Evolutionary conservation across 2,329 filamentous ascomycete genomes (phyloP).

Genomic region (Pseudogymnoascus sp.): DNA sequence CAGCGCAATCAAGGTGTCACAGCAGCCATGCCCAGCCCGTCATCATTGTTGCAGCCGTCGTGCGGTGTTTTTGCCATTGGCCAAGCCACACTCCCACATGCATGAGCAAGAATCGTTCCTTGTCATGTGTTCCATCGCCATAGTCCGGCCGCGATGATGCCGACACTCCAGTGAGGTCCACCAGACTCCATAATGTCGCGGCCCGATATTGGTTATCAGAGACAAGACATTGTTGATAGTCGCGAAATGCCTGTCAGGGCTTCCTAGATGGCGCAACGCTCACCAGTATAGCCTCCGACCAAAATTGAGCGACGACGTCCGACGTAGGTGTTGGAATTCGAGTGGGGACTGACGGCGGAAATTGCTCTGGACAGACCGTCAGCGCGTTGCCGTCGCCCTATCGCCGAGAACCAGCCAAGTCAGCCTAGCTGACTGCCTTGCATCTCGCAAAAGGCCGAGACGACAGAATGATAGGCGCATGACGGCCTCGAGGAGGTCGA

Average conservation of each 20-base stretch:
- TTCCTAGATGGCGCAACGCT: neutral
- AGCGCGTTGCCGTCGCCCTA: neutral
- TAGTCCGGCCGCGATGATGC: neutral
- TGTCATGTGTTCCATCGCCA: neutral
- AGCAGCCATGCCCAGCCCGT: neutral
- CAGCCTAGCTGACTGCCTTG: no score
- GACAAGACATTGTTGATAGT: neutral
- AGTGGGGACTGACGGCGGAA: neutral
- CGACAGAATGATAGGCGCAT: neutral
- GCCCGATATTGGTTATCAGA: neutral
- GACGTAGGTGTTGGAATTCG: neutral
- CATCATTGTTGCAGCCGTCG: neutral
- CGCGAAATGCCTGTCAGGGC: neutral
- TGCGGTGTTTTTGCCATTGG: neutral
- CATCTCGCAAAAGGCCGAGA: no score
- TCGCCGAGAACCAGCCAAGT: neutral
- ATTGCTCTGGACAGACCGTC: neutral
- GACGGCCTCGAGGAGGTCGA: neutral
- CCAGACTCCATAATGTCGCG: neutral
- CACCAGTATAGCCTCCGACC: neutral
- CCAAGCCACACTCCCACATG: neutral
- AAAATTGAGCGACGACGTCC: neutral
- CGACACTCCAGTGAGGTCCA: neutral
- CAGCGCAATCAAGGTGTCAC: neutral
- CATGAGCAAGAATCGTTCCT: neutral